A percentile compares a stretch with the other conserved stretches of the same genome.
Conservation (phyloP, 1,284 basidiomycete genomes). For the Pascua sp. region DNA sequence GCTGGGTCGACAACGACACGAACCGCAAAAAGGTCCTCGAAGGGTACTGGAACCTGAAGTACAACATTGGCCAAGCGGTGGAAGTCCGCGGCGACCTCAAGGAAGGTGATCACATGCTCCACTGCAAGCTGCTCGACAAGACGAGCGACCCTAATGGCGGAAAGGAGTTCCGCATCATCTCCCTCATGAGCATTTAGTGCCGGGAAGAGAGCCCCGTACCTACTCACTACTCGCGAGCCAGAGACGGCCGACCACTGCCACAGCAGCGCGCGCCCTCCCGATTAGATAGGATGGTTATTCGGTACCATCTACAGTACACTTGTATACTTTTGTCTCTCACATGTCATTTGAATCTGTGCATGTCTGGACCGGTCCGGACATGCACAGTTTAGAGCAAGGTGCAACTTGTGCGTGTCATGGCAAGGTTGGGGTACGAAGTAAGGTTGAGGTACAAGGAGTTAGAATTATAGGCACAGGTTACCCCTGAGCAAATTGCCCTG, state of each 20-base stretch:
- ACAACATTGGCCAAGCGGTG: conserved; percentile 15
- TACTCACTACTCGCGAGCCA: background rate
- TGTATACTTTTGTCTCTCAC: background rate
- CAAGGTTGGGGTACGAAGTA: too few species aligned
- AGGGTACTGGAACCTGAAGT: conserved; percentile 30
- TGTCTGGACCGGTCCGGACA: too few species aligned
- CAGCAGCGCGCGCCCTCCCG: too few species aligned
- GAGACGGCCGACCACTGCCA: too few species aligned
- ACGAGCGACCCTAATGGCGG: conserved; percentile 6
- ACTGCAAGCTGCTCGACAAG: conserved; percentile 8
- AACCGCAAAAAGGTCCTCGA: conserved; percentile 19
- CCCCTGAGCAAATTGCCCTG: too few species aligned
- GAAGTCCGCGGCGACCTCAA: background rate
- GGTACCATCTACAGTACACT: too few species aligned
- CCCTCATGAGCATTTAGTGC: conserved; percentile 9
- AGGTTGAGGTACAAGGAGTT: too few species aligned
- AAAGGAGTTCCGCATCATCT: conserved; percentile 13
- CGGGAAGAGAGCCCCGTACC: background rate
- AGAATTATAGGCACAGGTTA: too few species aligned
- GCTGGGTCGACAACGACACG: conserved; percentile 41
- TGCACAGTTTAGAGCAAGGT: too few species aligned
- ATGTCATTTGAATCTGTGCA: too few species aligned
- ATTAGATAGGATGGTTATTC: too few species aligned
- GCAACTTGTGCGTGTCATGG: too few species aligned
- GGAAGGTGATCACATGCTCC: conserved; percentile 1